Percentiles rank a stretch among this genome's conserved stretches.
These are phyloP conservation scores for Epichloe elymi DNA, from an alignment of 2,329 filamentous ascomycete species.

Conservation along the genomic window DNA sequence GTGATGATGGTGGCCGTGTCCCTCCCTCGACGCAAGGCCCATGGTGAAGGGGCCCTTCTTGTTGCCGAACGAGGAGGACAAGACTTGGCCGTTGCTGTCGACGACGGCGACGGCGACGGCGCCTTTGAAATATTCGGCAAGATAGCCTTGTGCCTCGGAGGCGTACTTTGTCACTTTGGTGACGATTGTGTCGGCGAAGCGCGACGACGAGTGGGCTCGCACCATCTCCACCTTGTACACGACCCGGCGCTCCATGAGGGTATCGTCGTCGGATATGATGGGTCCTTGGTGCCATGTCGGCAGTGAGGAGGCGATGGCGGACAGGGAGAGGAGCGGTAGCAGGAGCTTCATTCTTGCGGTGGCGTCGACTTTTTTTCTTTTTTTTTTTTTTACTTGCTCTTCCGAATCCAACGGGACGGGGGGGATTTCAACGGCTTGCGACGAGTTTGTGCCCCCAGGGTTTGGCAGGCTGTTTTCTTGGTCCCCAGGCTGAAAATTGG, in stretches of 20 bases:
- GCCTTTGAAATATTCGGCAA: not conserved
- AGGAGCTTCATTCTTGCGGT: not conserved
- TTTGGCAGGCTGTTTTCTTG: too few relatives aligned
- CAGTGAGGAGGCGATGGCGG: not conserved
- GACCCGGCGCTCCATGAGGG: conserved; percentile 5
- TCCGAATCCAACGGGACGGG: too few relatives aligned
- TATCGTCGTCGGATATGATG: conserved; percentile 7
- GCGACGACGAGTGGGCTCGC: not conserved
- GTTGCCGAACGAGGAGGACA: conserved; percentile 4
- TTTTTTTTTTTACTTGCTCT: not conserved
- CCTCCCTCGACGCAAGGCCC: not conserved
- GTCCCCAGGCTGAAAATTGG: too few relatives aligned
- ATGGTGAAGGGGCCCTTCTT: not conserved
- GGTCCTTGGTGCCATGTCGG: conserved; percentile 4
- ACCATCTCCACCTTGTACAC: conserved; percentile 1
- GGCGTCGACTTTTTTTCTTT: not conserved
- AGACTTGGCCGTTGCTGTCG: conserved; percentile 9
- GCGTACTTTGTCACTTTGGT: conserved; percentile 6
- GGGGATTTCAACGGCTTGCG: too few relatives aligned
- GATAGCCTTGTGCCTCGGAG: conserved; percentile 7
- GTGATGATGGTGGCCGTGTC: not conserved
- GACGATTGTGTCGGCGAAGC: not conserved
- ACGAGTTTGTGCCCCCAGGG: too few relatives aligned
- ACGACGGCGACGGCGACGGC: conserved; percentile 8
- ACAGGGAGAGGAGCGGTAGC: conserved; percentile 1